These are phyloP conservation scores for Raphanus sativus DNA, from an alignment of 345 rosid genomes.

Conservation along the genomic window DNA sequence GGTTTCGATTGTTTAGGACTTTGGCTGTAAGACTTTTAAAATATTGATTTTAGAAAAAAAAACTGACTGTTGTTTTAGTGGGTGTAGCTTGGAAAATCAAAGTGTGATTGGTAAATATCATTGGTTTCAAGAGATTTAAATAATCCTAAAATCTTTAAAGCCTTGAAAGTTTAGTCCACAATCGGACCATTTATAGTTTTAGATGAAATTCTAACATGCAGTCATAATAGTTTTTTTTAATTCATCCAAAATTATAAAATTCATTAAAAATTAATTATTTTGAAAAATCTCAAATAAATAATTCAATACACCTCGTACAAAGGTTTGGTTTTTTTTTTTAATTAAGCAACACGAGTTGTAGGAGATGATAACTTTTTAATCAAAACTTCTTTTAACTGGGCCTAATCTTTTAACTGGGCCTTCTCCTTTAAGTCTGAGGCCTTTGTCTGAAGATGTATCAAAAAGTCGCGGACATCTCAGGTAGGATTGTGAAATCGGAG, in stretches of 20 bases:
- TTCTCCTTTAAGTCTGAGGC: background rate
- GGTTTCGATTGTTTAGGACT: background rate
- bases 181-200: no score
- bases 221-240: no score
- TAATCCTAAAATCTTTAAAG: no score
- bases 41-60: background rate
- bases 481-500: constrained; percentile 23
- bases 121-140: no score
- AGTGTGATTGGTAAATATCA: no score
- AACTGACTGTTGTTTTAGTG: background rate
- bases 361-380: background rate
- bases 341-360: background rate
- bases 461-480: constrained; percentile 21
- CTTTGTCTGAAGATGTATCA: background rate
- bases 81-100: background rate
- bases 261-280: no score
- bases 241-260: no score
- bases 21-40: background rate
- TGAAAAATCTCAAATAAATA: no score
- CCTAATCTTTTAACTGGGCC: background rate
- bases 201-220: no score
- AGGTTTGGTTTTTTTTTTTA: background rate
- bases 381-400: background rate
- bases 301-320: background rate
- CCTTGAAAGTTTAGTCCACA: no score